phyloP scores from a whole-genome alignment of 495 filamentous ascomycete species.

The Pseudoneurospora amorphoporcata region DNA sequence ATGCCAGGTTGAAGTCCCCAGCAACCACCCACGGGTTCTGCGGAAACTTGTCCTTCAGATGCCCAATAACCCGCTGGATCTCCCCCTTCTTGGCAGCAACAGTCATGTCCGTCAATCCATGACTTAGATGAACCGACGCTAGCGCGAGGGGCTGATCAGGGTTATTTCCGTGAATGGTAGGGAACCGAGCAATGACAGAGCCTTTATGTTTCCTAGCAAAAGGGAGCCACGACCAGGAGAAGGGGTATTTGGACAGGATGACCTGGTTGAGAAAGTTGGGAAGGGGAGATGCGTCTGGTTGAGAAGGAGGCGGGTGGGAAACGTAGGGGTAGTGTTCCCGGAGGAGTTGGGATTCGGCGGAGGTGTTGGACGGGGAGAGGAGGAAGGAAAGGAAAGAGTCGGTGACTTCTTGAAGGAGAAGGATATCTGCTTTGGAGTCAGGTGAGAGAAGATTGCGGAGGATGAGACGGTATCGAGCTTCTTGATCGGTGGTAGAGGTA shows the following conservation, averaged over 20 bases:
- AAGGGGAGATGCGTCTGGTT: slow-evolving; percentile 37
- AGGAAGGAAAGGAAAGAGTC: slow-evolving; percentile 44
- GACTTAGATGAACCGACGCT: slow-evolving; percentile 43
- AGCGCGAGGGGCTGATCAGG: slow-evolving; percentile 27
- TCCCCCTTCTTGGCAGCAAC: slow-evolving; percentile 41
- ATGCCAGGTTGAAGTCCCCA: slow-evolving; percentile 49
- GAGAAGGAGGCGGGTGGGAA: slow-evolving; percentile 39
- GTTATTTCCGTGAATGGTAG: slow-evolving; percentile 9
- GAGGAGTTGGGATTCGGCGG: background rate
- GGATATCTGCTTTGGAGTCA: slow-evolving; percentile 28
- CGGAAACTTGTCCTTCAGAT: slow-evolving; percentile 26
- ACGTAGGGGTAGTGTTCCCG: slow-evolving; percentile 31
- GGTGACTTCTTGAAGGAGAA: slow-evolving; percentile 50
- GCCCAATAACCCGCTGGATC: slow-evolving; percentile 30
- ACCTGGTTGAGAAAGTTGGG: slow-evolving; percentile 45
- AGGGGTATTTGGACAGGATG: slow-evolving; percentile 38
- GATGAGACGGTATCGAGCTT: slow-evolving; percentile 38
- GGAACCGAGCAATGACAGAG: slow-evolving; percentile 34
- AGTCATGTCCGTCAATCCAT: slow-evolving; percentile 42
- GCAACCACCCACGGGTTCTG: slow-evolving; percentile 40
- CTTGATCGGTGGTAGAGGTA: background rate
- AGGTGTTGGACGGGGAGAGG: slow-evolving; percentile 14
- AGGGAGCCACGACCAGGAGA: slow-evolving; percentile 39
- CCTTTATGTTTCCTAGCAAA: slow-evolving; percentile 41
- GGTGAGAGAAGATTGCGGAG: slow-evolving; percentile 32